Percentiles rank a stretch among this genome's conserved stretches.
Evolutionary conservation across 176 grass and related monocot genomes (phyloP).

Genomic region (Aegilops sharonensis): DNA sequence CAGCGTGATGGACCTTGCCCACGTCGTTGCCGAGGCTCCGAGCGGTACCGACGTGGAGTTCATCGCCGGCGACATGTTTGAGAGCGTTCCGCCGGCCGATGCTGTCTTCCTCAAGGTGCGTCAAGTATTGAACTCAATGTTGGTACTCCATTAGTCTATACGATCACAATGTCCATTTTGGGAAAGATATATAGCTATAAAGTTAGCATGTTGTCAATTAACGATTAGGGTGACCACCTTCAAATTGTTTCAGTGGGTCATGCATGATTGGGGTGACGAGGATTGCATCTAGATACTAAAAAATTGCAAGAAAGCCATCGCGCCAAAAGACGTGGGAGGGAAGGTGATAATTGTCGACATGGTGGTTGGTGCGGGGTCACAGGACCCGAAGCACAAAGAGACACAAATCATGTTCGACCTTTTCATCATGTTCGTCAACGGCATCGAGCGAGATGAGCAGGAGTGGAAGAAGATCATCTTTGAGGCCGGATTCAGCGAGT

Average conservation of each 20-base stretch:
- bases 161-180: no score
- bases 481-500: conserved; percentile 41
- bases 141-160: not conserved
- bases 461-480: conserved; percentile 51
- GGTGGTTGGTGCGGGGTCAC: not conserved
- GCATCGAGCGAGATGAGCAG: conserved; percentile 38
- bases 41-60: conserved; percentile 21
- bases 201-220: not conserved
- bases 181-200: not conserved
- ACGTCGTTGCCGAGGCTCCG: conserved; percentile 32
- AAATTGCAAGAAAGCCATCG: conserved; percentile 46
- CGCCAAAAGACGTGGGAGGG: conserved; percentile 24
- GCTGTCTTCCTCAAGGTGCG: conserved; percentile 62
- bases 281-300: conserved; percentile 48
- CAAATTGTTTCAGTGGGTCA: conserved; percentile 30
- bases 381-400: conserved; percentile 9
- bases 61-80: conserved; percentile 53
- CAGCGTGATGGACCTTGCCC: conserved; percentile 48
- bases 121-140: no score
- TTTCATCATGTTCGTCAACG: conserved; percentile 25
- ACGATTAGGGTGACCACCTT: not conserved
- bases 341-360: conserved; percentile 59
- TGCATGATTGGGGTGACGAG: conserved; percentile 50
- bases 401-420: conserved; percentile 35
- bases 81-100: conserved; percentile 38